Conservation (phyloP, 2,329 filamentous ascomycete species). For the Aspergillus awamori region DNA sequence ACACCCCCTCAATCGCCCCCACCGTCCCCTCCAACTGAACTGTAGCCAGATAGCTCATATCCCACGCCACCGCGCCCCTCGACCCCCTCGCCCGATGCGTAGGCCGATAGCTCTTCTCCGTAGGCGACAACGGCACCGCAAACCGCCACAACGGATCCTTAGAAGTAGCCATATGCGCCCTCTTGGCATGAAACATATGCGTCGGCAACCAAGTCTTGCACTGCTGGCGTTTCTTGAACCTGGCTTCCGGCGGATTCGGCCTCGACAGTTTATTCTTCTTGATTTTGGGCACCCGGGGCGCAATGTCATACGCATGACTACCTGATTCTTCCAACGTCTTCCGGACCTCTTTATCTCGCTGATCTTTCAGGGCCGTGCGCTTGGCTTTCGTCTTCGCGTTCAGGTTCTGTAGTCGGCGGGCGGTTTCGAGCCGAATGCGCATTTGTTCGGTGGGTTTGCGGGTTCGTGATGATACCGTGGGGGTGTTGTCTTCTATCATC, state of each 20-base stretch:
- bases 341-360: constrained; percentile 36
- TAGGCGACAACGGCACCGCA: constrained; percentile 79
- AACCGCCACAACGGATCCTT: constrained; percentile 87
- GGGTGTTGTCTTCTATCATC: constrained; percentile 90
- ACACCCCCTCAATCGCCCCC: constrained; percentile 64
- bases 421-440: constrained; percentile 70
- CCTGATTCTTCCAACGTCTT: constrained; percentile 28
- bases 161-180: constrained; percentile 82
- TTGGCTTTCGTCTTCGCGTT: constrained; percentile 49
- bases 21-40: constrained; percentile 73
- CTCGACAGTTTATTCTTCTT: constrained; percentile 70
- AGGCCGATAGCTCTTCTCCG: constrained; percentile 84
- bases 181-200: constrained; percentile 90
- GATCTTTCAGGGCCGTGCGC: constrained; percentile 48
- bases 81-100: constrained; percentile 78
- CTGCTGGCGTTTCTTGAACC: constrained; percentile 81
- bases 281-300: constrained; percentile 62
- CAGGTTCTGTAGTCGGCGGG: constrained; percentile 68
- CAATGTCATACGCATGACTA: constrained; percentile 39
- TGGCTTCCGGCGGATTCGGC: constrained; percentile 63
- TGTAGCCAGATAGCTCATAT: constrained; percentile 91
- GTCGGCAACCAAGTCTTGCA: constrained; percentile 95
- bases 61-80: constrained; percentile 82
- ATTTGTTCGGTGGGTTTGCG: constrained; percentile 50
- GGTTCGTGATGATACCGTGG: constrained; percentile 66